Conservation (phyloP, 2,329 filamentous ascomycete species). For the Drechslerella stenobrocha region DNA sequence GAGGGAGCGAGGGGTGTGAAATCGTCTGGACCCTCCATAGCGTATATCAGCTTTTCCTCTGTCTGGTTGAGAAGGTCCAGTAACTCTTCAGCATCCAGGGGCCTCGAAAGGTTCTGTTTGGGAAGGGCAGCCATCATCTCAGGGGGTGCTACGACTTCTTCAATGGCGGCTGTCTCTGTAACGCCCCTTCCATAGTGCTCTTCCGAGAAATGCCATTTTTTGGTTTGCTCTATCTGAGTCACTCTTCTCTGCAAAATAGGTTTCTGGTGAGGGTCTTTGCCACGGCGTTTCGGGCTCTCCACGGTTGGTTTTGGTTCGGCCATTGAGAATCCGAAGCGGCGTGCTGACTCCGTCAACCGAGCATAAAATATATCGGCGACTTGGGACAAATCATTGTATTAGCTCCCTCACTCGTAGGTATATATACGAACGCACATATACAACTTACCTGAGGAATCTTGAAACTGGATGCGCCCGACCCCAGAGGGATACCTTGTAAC, state of each 20-base stretch:
- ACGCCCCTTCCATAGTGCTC: conserved; percentile 24
- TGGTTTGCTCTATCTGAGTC: conserved; percentile 15
- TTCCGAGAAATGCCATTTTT: conserved; percentile 17
- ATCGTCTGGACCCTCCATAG: conserved; percentile 22
- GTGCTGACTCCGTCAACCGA: conserved; percentile 39
- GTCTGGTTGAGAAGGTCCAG: conserved; percentile 42
- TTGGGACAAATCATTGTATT: conserved; percentile 6
- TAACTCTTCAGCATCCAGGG: conserved; percentile 41
- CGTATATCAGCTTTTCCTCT: conserved; percentile 34
- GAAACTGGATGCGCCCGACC: conserved; percentile 40
- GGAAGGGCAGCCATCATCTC: conserved; percentile 18
- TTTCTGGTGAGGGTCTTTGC: conserved; percentile 12
- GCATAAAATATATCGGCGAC: conserved; percentile 43
- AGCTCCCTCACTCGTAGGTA: background rate
- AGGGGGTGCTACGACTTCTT: conserved; percentile 3
- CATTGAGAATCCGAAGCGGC: conserved; percentile 30
- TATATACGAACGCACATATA: background rate
- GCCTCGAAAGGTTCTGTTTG: conserved; percentile 39
- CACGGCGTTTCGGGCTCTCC: conserved; percentile 6
- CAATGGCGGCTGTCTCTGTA: conserved; percentile 37
- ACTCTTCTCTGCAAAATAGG: conserved; percentile 33
- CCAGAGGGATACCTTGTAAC: conserved; percentile 36
- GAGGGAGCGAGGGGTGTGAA: conserved; percentile 17
- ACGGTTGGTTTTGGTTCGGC: conserved; percentile 19
- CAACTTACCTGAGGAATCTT: conserved; percentile 29